A percentile compares a stretch with the other conserved stretches of the same genome.
Evolutionary conservation across 2,329 filamentous ascomycete species (phyloP).

Genomic region (Diplodia corticola): DNA sequence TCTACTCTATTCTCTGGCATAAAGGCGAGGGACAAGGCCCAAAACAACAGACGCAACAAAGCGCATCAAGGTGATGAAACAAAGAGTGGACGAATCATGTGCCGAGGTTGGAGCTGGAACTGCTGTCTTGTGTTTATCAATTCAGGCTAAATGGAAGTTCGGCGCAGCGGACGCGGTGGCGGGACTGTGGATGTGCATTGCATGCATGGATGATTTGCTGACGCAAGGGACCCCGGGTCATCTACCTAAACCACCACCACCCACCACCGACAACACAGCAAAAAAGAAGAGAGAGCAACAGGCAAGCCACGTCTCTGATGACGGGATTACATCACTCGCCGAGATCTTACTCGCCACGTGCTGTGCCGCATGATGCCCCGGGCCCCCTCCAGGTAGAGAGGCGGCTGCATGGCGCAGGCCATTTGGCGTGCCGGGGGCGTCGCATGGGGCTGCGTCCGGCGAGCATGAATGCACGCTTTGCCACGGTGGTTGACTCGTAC

Average conservation of each 20-base stretch:
- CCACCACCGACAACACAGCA: too few species aligned
- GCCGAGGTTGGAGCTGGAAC: neutral
- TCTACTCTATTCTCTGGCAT: too few species aligned
- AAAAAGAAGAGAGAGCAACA: neutral
- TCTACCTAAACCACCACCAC: neutral
- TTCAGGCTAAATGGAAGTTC: slow-evolving; percentile 13
- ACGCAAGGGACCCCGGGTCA: neutral
- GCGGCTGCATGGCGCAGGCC: neutral
- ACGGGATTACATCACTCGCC: too few species aligned
- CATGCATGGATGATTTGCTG: neutral
- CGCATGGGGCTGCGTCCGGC: neutral
- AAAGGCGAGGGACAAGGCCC: too few species aligned
- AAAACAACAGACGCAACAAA: neutral
- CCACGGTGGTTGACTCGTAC: neutral
- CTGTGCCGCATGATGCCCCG: neutral
- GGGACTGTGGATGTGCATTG: neutral
- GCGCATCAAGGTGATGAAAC: neutral
- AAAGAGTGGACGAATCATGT: too few species aligned
- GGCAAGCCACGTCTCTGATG: too few species aligned
- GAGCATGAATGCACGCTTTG: neutral
- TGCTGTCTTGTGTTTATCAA: neutral
- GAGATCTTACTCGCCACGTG: neutral
- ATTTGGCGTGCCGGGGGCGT: neutral
- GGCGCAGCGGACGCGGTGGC: slow-evolving; percentile 15
- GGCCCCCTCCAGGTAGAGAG: neutral